Base-by-base conservation (phyloP, 2,329 filamentous ascomycete genomes). In the Leptosphaerulina australis region DNA sequence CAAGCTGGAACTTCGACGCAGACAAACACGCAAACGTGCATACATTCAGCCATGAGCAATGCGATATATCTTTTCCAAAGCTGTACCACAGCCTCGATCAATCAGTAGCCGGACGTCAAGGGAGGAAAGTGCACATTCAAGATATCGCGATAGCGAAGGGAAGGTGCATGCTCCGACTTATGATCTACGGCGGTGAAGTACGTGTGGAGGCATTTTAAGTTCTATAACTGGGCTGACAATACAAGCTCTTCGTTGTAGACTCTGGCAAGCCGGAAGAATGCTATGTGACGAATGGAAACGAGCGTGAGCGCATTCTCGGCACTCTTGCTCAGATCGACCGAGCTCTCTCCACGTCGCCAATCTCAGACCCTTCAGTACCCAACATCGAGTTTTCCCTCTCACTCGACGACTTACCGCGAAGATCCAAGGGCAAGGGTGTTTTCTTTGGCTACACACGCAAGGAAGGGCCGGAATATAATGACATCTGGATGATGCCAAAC, bases 401-500 rank as follows among this genome's bases (percentile, higher is more conserved):
- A 5, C 63, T 70, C 15, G 67, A 70, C 34, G 67, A 70, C 44
- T 50, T 70, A 2, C 67, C 67, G 11, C 63, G 62, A 33, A 65
- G 67, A 17, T 69, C 66, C 4, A 66, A 59, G 30, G 41, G 36
- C 17, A 50, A 64, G 4, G 65, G 64, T 10, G 53, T 57, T 4
- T 67, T 70, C 43, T 67, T 69, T 22, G 67, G 63, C 10, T 69
- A 67, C 45, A 70, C 67, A 6, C 56, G 66, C 21, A 65, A 69
- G 44, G 65, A 69, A 29, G 51, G 37, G 1, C 49, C 37, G 12
- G 59, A 64, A 24, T 70, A 70, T 36, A 51, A 64, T 30, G 61
- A 70, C 37, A 63, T 69, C 30, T 70, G 67, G 67, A 60, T 70
- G 56, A 69, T 70, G 63, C 67, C 67, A 18, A 69, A 70, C 53